Conservation (phyloP, 2,329 filamentous ascomycete genomes). For the Fusarium nodosum region DNA sequence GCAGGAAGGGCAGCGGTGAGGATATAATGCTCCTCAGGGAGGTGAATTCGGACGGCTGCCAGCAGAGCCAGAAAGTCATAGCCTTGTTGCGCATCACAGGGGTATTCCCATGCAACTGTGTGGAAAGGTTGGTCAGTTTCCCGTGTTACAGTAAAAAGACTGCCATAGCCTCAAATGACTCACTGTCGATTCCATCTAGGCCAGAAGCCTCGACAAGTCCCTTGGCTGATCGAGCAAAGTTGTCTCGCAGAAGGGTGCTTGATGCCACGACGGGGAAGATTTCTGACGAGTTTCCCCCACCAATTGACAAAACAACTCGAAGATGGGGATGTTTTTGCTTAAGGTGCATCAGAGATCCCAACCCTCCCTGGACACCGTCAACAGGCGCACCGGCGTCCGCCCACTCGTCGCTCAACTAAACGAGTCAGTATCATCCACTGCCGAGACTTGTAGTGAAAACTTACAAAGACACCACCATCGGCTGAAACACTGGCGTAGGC, state of each 20-base stretch:
- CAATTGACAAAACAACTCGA: slow-evolving; percentile 82
- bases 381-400: slow-evolving; percentile 80
- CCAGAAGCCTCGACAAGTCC: slow-evolving; percentile 78
- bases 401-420: slow-evolving; percentile 82
- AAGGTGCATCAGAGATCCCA: slow-evolving; percentile 79
- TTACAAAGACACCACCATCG: slow-evolving; percentile 82
- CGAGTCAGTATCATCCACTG: slow-evolving; percentile 47
- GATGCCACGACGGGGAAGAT: slow-evolving; percentile 77
- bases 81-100: slow-evolving; percentile 74
- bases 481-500: slow-evolving; percentile 81
- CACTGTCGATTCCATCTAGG: slow-evolving; percentile 76
- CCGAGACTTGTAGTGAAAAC: slow-evolving; percentile 51
- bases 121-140: slow-evolving; percentile 25
- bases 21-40: slow-evolving; percentile 77
- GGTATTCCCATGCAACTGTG: slow-evolving; percentile 85
- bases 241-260: slow-evolving; percentile 71
- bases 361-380: slow-evolving; percentile 77
- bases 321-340: slow-evolving; percentile 79
- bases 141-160: not conserved
- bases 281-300: slow-evolving; percentile 74
- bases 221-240: slow-evolving; percentile 77
- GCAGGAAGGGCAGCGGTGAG: slow-evolving; percentile 81
- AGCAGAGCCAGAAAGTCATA: slow-evolving; percentile 78
- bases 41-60: slow-evolving; percentile 72
- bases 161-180: slow-evolving; percentile 38